A percentile compares a stretch with the other conserved stretches of the same genome.
phyloP scores from a whole-genome alignment of 257 asterid genomes.

The Coffea eugenioides region DNA sequence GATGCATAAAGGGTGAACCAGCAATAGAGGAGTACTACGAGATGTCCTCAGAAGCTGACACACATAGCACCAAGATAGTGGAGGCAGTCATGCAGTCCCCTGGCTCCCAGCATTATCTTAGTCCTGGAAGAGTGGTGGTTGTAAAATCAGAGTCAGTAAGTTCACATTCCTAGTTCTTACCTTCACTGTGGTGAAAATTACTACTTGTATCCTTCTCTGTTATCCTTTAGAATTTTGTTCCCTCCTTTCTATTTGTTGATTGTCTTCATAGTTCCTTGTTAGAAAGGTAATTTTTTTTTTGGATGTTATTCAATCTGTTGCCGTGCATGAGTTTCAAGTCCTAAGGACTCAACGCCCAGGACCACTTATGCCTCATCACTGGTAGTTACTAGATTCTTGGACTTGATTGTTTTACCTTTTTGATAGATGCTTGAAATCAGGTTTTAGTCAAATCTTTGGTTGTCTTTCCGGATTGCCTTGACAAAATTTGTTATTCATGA shows the following conservation, averaged over 20 bases:
- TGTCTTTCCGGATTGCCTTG: not conserved
- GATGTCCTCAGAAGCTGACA: slow-evolving; percentile 69
- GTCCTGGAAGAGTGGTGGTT: slow-evolving; percentile 83
- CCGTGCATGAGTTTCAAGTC: too few species aligned
- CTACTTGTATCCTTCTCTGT: not conserved
- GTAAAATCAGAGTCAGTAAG: slow-evolving; percentile 80
- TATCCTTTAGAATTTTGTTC: not conserved
- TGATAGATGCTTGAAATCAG: not conserved
- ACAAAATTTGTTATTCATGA: not conserved
- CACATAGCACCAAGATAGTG: slow-evolving; percentile 37
- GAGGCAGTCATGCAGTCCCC: slow-evolving; percentile 81
- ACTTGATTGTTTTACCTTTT: not conserved
- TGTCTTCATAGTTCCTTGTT: not conserved
- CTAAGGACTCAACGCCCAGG: too few species aligned
- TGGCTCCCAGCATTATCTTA: slow-evolving; percentile 62
- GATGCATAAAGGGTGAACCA: slow-evolving; percentile 98
- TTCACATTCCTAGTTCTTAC: slow-evolving; percentile 15
- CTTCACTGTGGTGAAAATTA: slow-evolving; percentile 8
- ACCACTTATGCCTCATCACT: too few species aligned
- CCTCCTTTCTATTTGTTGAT: slow-evolving; percentile 8
- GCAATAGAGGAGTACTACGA: slow-evolving; percentile 92
- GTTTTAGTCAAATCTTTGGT: not conserved
- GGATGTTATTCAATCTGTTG: too few species aligned
- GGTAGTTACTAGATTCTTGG: too few species aligned
- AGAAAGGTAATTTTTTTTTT: too few species aligned